Evolutionary conservation across 2,329 filamentous ascomycete species (phyloP).

Genomic region (Lachnellula hyalina): DNA sequence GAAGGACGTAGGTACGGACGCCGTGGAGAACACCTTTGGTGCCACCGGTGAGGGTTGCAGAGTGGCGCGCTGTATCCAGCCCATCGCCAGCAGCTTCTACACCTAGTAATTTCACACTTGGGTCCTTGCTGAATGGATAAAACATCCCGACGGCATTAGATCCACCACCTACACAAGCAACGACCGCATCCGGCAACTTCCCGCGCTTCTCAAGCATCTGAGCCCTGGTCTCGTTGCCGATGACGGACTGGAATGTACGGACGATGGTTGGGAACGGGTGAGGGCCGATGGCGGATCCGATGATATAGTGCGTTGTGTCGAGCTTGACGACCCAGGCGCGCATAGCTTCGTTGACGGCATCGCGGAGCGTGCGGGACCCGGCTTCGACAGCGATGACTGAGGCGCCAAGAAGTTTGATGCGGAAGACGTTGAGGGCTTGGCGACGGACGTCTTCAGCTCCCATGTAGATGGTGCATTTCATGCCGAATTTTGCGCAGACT

Average conservation of each 20-base stretch:
- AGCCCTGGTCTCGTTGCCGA: conserved; percentile 87
- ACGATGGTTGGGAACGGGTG: conserved; percentile 98
- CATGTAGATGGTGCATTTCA: conserved; percentile 99
- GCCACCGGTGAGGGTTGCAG: conserved; percentile 80
- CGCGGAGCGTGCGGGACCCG: conserved; percentile 74
- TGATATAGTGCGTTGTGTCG: conserved; percentile 94
- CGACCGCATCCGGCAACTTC: conserved; percentile 90
- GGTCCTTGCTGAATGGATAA: conserved; percentile 86
- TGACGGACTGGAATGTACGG: conserved; percentile 94
- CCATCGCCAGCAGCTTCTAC: conserved; percentile 96
- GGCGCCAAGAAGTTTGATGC: conserved; percentile 92
- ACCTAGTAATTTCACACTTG: conserved; percentile 79
- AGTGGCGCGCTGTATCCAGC: conserved; percentile 77
- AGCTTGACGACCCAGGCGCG: conserved; percentile 91
- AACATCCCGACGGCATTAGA: conserved; percentile 98
- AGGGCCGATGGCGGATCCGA: conserved; percentile 93
- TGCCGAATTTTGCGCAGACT: conserved; percentile 94
- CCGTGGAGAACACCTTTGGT: conserved; percentile 92
- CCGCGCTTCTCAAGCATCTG: conserved; percentile 82
- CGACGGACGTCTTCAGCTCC: conserved; percentile 94
- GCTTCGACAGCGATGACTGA: conserved; percentile 90
- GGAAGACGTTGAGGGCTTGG: conserved; percentile 96
- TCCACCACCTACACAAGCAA: conserved; percentile 93
- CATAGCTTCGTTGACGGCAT: conserved; percentile 92
- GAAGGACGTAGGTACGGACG: conserved; percentile 90